These are phyloP conservation scores for Coccomyxa sp. DNA, from an alignment of 139 green algal genomes.

Conservation along the genomic window DNA sequence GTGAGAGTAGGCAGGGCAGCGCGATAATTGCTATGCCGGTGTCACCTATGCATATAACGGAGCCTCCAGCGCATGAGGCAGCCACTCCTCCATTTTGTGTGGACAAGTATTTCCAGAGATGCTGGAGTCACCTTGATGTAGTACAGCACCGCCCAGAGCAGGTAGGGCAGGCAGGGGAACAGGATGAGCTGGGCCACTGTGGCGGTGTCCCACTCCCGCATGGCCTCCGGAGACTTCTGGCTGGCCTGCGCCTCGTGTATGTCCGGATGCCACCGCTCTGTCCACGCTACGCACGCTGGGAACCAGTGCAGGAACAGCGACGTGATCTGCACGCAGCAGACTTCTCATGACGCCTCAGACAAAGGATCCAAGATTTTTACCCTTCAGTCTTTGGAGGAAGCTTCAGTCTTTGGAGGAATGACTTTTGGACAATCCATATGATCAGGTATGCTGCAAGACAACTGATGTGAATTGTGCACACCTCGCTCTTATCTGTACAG, in stretches of 20 bases:
- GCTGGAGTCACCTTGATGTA: constrained; percentile 50
- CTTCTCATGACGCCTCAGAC: too few species aligned
- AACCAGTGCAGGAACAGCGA: constrained; percentile 70
- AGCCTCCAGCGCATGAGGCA: too few species aligned
- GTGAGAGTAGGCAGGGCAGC: too few species aligned
- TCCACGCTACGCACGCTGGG: constrained; percentile 68
- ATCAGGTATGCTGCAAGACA: too few species aligned
- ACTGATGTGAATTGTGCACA: too few species aligned
- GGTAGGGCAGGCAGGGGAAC: constrained; percentile 55
- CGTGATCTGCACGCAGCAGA: constrained; percentile 56
- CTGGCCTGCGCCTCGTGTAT: constrained; percentile 14
- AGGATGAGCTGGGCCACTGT: constrained; percentile 41
- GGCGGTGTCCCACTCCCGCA: constrained; percentile 28
- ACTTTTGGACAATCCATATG: background rate
- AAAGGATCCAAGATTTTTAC: too few species aligned
- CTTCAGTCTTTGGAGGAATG: background rate
- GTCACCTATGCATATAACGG: too few species aligned
- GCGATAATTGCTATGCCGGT: too few species aligned
- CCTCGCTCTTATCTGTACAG: too few species aligned
- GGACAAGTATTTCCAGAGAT: background rate
- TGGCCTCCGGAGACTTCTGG: background rate
- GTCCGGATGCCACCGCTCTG: constrained; percentile 51
- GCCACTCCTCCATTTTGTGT: too few species aligned
- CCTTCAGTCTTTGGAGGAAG: background rate
- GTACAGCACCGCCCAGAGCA: constrained; percentile 56